phyloP scores from a whole-genome alignment of 2,329 filamentous ascomycete species.

The Colletotrichum sidae region DNA sequence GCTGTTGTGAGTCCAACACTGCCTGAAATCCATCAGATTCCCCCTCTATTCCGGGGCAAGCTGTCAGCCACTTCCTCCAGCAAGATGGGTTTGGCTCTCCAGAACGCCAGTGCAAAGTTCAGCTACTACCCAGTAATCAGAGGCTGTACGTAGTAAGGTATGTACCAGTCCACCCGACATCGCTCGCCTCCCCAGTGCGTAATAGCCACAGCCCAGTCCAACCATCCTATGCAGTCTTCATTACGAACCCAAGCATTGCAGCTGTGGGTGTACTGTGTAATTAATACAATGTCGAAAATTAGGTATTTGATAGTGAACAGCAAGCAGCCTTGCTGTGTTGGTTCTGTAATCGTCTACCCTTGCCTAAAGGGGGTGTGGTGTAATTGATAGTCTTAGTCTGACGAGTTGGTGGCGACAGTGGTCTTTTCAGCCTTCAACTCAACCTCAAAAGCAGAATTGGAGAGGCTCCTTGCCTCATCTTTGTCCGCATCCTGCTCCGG shows the following conservation, averaged over 20 bases:
- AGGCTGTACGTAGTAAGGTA: neutral
- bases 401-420: neutral
- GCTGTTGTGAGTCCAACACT: slow-evolving; percentile 11
- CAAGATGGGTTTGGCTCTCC: slow-evolving; percentile 30
- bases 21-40: slow-evolving; percentile 1
- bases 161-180: slow-evolving; percentile 7
- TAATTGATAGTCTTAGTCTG: neutral
- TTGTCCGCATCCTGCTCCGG: too few species aligned
- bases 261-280: slow-evolving; percentile 10
- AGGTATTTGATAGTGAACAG: slow-evolving; percentile 10
- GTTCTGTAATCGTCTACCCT: too few species aligned
- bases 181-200: neutral
- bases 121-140: neutral
- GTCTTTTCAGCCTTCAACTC: too few species aligned
- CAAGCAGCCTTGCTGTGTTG: neutral
- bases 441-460: too few species aligned
- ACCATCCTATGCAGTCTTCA: slow-evolving; percentile 15
- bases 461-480: too few species aligned
- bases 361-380: too few species aligned
- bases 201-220: neutral
- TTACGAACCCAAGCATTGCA: slow-evolving; percentile 18
- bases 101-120: slow-evolving; percentile 28
- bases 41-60: neutral
- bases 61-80: slow-evolving; percentile 2
- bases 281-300: slow-evolving; percentile 36